Evolutionary conservation across 441 rosid genomes (phyloP).

Genomic region (Corymbia citriodora): DNA sequence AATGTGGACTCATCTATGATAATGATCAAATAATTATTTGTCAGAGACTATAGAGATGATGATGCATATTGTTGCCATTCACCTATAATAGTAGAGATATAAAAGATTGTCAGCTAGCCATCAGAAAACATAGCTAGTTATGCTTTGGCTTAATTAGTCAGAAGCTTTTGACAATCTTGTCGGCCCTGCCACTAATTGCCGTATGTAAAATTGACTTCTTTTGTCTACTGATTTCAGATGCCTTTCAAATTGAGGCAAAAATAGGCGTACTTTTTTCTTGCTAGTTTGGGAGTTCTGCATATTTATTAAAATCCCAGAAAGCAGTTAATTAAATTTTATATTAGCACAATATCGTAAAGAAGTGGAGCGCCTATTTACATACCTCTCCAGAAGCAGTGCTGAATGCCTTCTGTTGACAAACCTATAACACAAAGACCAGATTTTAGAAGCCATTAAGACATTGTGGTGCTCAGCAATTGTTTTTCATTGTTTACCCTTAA

Average conservation of each 20-base stretch:
- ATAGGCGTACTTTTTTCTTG: neutral
- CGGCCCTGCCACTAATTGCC: neutral
- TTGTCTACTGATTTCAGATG: neutral
- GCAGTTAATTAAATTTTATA: neutral
- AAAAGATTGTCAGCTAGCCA: neutral
- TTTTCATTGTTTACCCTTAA: conserved; percentile 20
- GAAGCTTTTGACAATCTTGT: neutral
- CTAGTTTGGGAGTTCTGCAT: neutral
- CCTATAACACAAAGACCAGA: conserved; percentile 20
- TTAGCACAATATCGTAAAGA: neutral
- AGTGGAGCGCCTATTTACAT: neutral
- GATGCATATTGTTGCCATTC: neutral
- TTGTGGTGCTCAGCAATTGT: neutral
- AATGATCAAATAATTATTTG: neutral
- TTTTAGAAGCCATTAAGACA: neutral
- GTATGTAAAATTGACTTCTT: neutral
- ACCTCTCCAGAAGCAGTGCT: conserved; percentile 66
- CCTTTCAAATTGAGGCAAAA: neutral
- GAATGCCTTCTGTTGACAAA: conserved; percentile 45
- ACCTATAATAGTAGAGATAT: neutral
- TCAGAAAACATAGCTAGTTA: neutral
- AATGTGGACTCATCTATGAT: neutral
- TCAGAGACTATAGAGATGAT: neutral
- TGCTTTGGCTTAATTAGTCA: neutral
- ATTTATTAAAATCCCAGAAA: neutral